Evolutionary conservation across 2,329 filamentous ascomycete species (phyloP).

Genomic region (Grosmannia clavigera): DNA sequence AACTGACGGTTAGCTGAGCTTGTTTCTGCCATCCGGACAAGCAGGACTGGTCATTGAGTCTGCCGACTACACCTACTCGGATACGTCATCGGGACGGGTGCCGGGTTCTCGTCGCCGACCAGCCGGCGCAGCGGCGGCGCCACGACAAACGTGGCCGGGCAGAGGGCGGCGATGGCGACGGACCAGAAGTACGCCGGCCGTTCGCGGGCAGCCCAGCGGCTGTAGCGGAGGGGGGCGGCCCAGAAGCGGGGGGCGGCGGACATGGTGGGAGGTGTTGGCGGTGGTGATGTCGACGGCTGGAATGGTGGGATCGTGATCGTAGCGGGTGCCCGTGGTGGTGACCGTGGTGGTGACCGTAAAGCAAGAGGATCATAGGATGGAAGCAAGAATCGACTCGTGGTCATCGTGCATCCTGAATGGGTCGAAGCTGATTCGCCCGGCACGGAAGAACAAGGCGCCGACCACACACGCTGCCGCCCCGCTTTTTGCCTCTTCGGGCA

Average conservation of each 20-base stretch:
- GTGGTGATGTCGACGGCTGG: not conserved
- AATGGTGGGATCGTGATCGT: not conserved
- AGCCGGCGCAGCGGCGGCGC: constrained; percentile 62
- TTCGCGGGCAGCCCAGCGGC: constrained; percentile 77
- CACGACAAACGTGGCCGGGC: constrained; percentile 56
- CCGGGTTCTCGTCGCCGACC: constrained; percentile 62
- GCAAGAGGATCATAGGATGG: too few species aligned
- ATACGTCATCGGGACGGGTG: constrained; percentile 76
- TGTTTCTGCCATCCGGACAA: not conserved
- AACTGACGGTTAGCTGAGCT: constrained; percentile 25
- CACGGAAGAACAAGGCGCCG: not conserved
- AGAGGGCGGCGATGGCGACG: constrained; percentile 57
- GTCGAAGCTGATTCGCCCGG: constrained; percentile 1
- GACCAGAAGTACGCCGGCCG: constrained; percentile 89
- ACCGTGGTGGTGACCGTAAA: not conserved
- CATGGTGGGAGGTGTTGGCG: constrained; percentile 33
- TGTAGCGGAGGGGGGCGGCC: constrained; percentile 69
- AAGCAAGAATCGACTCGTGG: too few species aligned
- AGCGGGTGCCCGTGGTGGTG: not conserved
- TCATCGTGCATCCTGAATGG: not conserved
- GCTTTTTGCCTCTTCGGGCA: too few species aligned
- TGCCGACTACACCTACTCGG: constrained; percentile 53
- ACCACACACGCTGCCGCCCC: not conserved
- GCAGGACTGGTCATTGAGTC: not conserved
- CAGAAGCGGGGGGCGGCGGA: constrained; percentile 65